Conservation (phyloP, 164 flowering plant genomes). For the Chloranthus sessilifolius region DNA sequence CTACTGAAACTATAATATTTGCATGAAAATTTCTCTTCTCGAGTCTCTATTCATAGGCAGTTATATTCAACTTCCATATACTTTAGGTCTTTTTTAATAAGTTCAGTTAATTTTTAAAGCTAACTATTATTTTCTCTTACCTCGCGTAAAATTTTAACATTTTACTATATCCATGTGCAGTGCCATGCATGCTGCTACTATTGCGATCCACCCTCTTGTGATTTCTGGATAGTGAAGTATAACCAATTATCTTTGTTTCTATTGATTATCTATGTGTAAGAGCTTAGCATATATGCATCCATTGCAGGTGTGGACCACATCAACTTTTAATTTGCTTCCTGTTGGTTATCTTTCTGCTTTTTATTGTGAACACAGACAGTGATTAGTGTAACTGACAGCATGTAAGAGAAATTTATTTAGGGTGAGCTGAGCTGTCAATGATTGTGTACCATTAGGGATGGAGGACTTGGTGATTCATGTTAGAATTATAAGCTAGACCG, state of each 20-base stretch:
- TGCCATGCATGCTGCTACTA: slow-evolving; percentile 90
- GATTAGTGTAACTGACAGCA: too few relatives aligned
- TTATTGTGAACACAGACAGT: too few relatives aligned
- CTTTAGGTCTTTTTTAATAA: too few relatives aligned
- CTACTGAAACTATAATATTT: too few relatives aligned
- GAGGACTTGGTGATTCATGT: too few relatives aligned
- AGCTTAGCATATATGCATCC: slow-evolving; percentile 1
- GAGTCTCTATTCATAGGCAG: too few relatives aligned
- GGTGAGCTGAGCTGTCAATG: too few relatives aligned
- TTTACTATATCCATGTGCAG: slow-evolving; percentile 37
- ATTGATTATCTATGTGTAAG: not conserved
- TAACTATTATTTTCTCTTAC: not conserved
- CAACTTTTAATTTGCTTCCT: slow-evolving; percentile 97
- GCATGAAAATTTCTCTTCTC: too few relatives aligned
- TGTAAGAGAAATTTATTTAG: too few relatives aligned
- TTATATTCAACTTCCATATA: too few relatives aligned
- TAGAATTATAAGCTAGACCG: too few relatives aligned
- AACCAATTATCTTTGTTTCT: slow-evolving; percentile 3
- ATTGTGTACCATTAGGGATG: too few relatives aligned
- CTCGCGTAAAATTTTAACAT: slow-evolving; percentile 7
- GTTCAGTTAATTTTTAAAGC: not conserved
- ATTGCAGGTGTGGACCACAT: slow-evolving; percentile 95
- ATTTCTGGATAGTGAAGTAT: slow-evolving; percentile 91
- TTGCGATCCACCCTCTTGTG: slow-evolving; percentile 89
- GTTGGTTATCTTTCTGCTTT: slow-evolving; percentile 95